Base-by-base conservation (phyloP, 2,329 filamentous ascomycete species). In the Phialocephala sp. region DNA sequence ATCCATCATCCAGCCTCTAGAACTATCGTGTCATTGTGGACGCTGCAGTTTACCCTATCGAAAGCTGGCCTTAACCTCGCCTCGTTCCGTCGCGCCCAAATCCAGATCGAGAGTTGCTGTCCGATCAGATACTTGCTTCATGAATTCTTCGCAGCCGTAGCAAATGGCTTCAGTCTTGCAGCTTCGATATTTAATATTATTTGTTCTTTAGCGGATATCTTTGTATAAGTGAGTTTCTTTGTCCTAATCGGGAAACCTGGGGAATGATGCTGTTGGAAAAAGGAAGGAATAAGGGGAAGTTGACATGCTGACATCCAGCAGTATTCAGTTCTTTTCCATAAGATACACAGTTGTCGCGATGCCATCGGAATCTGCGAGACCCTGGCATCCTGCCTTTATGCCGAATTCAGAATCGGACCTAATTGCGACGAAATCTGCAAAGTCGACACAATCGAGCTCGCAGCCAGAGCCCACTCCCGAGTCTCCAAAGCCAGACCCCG, bases 361-460 rank as follows among this genome's bases (percentile, higher is more conserved):
- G 82, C 70, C 79, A 63, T 79, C 79, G 62, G 78, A 80, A 74
- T 77, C 77, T 67, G 75, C 79, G 54, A 77, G 80, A 68, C 79
- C 81, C 65, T 85, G 83, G 83, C 79, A 85, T 77, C 83, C 83
- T 64, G 83, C 84, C 57, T 77, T 81, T 73, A 83, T 82, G 82
- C 83, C 83, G 66, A 79, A 84, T 72, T 74, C 77, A 63, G 63
- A 67, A 47, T 70, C 73, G 57, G 70, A 73, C 37, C 45, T 66
- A 66, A 65, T 69, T 54, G 62, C 65, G 45, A 36, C 66, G 50
- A 63, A 71, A 35, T 22, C 67, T 12, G 50, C 27, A 20, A 58
- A 65, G 36, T 24, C 65, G 45, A 22, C 55, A 27, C 27, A 54
- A 3, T 52, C 63, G 56, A 59, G 67, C 59, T 54, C 62, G 56